These are phyloP conservation scores for Orobanche coerulescens DNA, from an alignment of 257 asterid species.

Conservation along the genomic window DNA sequence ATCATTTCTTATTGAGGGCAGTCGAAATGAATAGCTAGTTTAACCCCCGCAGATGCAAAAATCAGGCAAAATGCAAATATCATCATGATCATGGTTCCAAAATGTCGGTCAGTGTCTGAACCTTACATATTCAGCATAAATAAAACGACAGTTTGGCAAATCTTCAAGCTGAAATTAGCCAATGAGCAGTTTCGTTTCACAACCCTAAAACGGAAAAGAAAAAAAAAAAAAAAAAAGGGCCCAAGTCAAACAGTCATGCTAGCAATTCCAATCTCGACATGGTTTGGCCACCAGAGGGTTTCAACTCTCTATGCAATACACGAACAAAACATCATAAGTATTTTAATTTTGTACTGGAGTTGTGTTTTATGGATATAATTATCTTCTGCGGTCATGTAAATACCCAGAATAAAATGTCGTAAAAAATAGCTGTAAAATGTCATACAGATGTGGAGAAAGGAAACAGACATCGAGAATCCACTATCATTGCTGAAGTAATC, in stretches of 20 bases:
- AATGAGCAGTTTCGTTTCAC: slow-evolving; percentile 46
- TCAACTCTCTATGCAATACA: slow-evolving; percentile 1
- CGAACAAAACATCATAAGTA: slow-evolving; percentile 1
- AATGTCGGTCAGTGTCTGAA: slow-evolving; percentile 10
- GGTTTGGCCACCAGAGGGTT: slow-evolving; percentile 4
- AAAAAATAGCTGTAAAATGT: background rate
- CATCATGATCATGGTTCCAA: slow-evolving; percentile 3
- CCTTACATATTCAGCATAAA: slow-evolving; percentile 18
- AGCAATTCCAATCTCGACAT: slow-evolving; percentile 13
- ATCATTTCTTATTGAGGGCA: slow-evolving; percentile 23
- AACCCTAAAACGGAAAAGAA: no score
- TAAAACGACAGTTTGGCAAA: slow-evolving; percentile 27
- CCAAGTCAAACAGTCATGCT: slow-evolving; percentile 32
- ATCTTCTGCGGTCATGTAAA: background rate
- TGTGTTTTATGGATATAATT: background rate
- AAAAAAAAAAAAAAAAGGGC: slow-evolving; percentile 27
- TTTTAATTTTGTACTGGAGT: slow-evolving; percentile 7
- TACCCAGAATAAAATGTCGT: background rate
- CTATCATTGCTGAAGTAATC: slow-evolving; percentile 5
- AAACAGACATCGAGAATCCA: slow-evolving; percentile 14
- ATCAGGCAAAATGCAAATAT: slow-evolving; percentile 16
- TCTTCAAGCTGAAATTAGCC: slow-evolving; percentile 39
- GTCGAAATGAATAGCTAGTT: slow-evolving; percentile 15
- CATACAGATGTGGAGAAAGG: background rate
- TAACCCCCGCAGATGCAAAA: slow-evolving; percentile 4